A percentile compares a stretch with the other conserved stretches of the same genome.
These are phyloP conservation scores for Daldinia grandis DNA, from an alignment of 495 filamentous ascomycete species.

Conservation along the genomic window DNA sequence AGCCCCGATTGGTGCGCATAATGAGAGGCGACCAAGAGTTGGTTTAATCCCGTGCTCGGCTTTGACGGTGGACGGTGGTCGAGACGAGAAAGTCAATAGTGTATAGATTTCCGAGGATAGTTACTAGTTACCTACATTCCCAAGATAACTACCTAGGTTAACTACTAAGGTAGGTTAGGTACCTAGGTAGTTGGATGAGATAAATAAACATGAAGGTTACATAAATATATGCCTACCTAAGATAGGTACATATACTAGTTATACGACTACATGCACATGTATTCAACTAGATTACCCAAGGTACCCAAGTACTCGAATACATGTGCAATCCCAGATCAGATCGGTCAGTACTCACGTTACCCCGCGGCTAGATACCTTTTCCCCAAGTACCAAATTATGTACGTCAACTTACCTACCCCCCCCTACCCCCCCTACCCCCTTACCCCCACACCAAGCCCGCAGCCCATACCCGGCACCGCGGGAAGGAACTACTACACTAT, in stretches of 20 bases:
- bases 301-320: no score
- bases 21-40: not conserved
- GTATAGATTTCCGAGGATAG: not conserved
- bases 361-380: not conserved
- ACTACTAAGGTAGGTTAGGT: no score
- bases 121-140: no score
- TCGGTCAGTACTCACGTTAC: conserved; percentile 2
- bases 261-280: not conserved
- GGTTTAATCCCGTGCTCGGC: not conserved
- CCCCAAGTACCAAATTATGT: conserved; percentile 2
- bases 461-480: conserved; percentile 17
- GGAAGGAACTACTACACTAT: conserved; percentile 13
- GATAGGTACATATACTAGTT: not conserved
- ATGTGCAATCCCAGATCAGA: conserved; percentile 1
- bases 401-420: conserved; percentile 2
- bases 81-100: not conserved
- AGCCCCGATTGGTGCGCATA: conserved; percentile 43
- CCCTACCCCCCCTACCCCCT: conserved; percentile 16
- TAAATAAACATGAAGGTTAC: no score
- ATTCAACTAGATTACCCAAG: no score
- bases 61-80: not conserved
- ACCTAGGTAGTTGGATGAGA: no score
- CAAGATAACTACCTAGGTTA: no score
- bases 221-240: no score
- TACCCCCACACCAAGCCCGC: conserved; percentile 6